Evolutionary conservation across 768 basidiomycete genomes (phyloP), one percentile per base, ranked within the genome.

Genomic region (Boletus sensibilis): DNA sequence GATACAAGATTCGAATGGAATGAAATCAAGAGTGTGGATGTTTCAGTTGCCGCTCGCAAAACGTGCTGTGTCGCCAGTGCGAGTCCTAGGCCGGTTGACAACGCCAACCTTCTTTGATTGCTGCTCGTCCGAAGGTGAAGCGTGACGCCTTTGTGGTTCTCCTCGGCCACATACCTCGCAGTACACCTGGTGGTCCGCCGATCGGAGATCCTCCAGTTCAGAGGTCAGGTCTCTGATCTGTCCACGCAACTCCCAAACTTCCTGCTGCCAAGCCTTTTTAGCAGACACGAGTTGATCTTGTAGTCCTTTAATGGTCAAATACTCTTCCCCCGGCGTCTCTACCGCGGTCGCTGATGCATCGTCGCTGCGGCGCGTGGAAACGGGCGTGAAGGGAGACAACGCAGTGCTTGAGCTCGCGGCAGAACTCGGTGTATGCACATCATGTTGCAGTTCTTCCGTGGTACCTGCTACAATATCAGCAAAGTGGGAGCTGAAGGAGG

Each of bases 161-260:
- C 83, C 83, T 57, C 86, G 74, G 31, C 88, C 86, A 64, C 90
- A 91, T 38, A 73, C 65, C 4, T 79, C 75, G 68, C 90, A 92
- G 53, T 80, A 82, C 23, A 64, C 67, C 46, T 74, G 74, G 44
- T 72, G 68, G 39, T 78, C 78, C 16, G 62, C 68, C 27, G 70
- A 71, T 45, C 78, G 82, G 40, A 85, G 71, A 25, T 78, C 80
- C 34, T 86, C 84, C 34, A 92, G 68, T 68, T 92, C 87, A 20
- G 80, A 76, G 59, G 87, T 85, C 55, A 93, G 74, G 66, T 87
- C 85, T 46, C 81, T 81, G 43, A 92, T 80, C 66, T 88, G 87
- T 13, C 82, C 80, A 65, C 88, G 88, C 49, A 92, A 73, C 64
- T 91, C 90, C 85, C 81, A 84, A 49, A 90, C 79, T 56, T 88